Conservation (phyloP, 257 asterid genomes). For the Agastache rugosa region DNA sequence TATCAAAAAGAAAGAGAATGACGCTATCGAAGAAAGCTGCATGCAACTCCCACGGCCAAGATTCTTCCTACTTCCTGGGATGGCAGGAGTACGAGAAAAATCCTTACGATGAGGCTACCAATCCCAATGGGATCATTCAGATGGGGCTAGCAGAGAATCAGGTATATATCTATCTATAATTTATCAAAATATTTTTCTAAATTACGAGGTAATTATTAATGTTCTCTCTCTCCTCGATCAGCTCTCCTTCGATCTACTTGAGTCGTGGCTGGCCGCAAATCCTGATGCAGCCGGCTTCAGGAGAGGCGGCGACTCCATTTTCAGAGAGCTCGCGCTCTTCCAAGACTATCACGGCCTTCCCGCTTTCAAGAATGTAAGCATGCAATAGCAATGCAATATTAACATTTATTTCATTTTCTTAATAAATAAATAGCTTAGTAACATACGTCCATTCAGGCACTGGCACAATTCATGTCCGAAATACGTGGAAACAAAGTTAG, state of each 20-base stretch:
- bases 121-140: conserved; percentile 1
- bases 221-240: conserved; percentile 25
- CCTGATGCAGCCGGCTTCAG: conserved; percentile 62
- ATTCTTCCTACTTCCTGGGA: conserved; percentile 9
- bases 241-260: conserved; percentile 65
- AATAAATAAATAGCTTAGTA: too few relatives aligned
- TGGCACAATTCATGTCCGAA: conserved; percentile 68
- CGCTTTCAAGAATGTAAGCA: conserved; percentile 53
- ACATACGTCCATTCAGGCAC: conserved; percentile 61
- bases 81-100: neutral
- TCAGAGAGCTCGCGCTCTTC: conserved; percentile 73
- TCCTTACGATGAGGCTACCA: neutral
- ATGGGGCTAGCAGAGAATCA: conserved; percentile 9
- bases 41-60: conserved; percentile 16
- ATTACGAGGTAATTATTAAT: neutral
- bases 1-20: neutral
- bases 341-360: conserved; percentile 80
- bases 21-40: conserved; percentile 2
- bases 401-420: neutral
- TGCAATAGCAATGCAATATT: conserved; percentile 13
- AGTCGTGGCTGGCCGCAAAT: conserved; percentile 59
- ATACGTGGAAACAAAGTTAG: conserved; percentile 71
- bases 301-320: conserved; percentile 56
- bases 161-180: neutral
- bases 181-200: too few relatives aligned